A percentile compares a stretch with the other conserved stretches of the same genome.
Conservation (phyloP, 1,284 basidiomycete genomes). For the Ustilago shanxiensis region DNA sequence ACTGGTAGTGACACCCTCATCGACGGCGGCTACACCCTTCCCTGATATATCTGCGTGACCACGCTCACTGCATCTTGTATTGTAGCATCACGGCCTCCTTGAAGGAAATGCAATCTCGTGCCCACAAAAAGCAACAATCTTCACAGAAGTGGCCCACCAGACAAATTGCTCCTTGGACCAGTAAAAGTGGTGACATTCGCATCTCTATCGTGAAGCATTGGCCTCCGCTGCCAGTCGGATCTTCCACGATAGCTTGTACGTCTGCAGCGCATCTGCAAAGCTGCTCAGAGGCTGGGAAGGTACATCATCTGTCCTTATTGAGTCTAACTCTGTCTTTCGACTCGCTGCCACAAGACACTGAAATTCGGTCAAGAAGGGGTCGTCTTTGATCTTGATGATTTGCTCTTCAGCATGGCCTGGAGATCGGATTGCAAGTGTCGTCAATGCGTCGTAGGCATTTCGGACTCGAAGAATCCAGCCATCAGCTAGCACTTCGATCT, state of each 20-base stretch:
- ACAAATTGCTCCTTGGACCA: background rate
- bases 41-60: background rate
- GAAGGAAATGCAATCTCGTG: background rate
- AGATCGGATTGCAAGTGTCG: conserved; percentile 27
- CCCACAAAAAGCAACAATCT: too few relatives aligned
- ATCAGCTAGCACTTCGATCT: conserved; percentile 54
- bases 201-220: background rate
- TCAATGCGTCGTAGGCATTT: conserved; percentile 31
- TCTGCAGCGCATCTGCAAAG: conserved; percentile 62
- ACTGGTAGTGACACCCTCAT: conserved; percentile 59
- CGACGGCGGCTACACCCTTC: conserved; percentile 63
- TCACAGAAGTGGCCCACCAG: too few relatives aligned
- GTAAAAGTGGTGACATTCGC: background rate
- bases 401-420: conserved; percentile 26
- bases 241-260: conserved; percentile 65
- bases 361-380: conserved; percentile 47
- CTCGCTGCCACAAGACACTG: conserved; percentile 21
- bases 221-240: conserved; percentile 61
- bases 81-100: background rate
- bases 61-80: background rate
- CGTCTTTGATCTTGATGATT: conserved; percentile 30
- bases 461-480: conserved; percentile 49
- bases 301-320: background rate
- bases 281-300: conserved; percentile 33
- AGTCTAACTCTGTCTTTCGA: background rate